Conservation (phyloP, 257 asterid species). For the Nicotiana paniculata region DNA sequence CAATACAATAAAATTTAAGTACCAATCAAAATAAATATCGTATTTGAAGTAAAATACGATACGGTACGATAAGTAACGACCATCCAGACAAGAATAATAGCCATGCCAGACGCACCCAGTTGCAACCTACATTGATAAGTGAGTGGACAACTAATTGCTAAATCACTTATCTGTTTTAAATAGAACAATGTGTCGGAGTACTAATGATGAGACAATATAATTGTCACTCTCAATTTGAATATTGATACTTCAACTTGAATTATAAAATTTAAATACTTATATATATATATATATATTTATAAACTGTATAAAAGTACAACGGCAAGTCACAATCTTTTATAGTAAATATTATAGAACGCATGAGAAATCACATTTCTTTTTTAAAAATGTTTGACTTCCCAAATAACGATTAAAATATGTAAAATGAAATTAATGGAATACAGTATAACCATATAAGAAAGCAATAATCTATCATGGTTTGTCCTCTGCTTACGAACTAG, state of each 20-base stretch:
- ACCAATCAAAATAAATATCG: too few relatives aligned
- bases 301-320: not conserved
- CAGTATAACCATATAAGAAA: too few relatives aligned
- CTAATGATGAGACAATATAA: not conserved
- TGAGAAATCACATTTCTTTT: too few relatives aligned
- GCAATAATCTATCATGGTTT: too few relatives aligned
- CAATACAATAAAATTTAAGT: too few relatives aligned
- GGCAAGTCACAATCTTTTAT: not conserved
- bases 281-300: rapidly evolving
- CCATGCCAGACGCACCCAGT: not conserved
- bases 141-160: not conserved
- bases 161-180: not conserved
- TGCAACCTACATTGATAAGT: not conserved
- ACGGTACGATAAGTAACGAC: too few relatives aligned
- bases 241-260: not conserved
- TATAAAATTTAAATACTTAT: rapidly evolving
- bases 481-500: too few relatives aligned
- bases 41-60: too few relatives aligned
- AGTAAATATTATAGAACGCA: too few relatives aligned
- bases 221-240: not conserved
- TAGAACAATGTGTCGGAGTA: not conserved
- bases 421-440: too few relatives aligned
- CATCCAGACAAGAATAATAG: not conserved
- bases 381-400: too few relatives aligned
- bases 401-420: too few relatives aligned